Evolutionary conservation across 441 rosid species (phyloP).

Genomic region (Dalechampia spathulata): DNA sequence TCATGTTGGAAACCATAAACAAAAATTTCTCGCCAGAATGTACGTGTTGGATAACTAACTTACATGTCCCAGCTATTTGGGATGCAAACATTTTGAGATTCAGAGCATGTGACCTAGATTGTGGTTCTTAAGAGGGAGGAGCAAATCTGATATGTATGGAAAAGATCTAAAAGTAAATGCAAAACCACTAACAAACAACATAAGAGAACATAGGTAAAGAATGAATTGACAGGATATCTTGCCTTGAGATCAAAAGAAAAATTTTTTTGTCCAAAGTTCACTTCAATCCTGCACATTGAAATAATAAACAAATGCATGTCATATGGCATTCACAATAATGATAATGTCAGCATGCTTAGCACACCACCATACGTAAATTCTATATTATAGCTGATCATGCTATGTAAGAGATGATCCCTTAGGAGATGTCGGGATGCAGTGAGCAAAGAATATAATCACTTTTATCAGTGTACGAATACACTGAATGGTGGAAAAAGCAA

Average conservation of each 20-base stretch:
- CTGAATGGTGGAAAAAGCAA: background rate
- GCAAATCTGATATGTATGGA: no score
- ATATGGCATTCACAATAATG: no score
- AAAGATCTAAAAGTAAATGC: background rate
- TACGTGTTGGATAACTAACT: no score
- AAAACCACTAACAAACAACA: background rate
- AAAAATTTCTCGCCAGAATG: no score
- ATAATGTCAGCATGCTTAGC: no score
- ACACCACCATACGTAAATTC: background rate
- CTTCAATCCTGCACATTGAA: conserved; percentile 55
- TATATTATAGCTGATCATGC: background rate
- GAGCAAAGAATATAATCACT: background rate
- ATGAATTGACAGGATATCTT: conserved; percentile 16
- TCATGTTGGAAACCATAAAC: no score
- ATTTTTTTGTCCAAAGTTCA: conserved; percentile 75
- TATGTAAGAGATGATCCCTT: background rate
- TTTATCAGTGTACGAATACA: background rate
- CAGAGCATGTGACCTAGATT: no score
- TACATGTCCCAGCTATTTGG: no score
- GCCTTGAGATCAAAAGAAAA: conserved; percentile 83
- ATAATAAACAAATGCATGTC: background rate
- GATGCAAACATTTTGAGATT: no score
- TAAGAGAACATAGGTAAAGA: background rate
- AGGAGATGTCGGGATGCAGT: background rate
- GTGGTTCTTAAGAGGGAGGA: no score